Conservation (phyloP, 345 rosid genomes). For the Pseudoturritis turrita region DNA sequence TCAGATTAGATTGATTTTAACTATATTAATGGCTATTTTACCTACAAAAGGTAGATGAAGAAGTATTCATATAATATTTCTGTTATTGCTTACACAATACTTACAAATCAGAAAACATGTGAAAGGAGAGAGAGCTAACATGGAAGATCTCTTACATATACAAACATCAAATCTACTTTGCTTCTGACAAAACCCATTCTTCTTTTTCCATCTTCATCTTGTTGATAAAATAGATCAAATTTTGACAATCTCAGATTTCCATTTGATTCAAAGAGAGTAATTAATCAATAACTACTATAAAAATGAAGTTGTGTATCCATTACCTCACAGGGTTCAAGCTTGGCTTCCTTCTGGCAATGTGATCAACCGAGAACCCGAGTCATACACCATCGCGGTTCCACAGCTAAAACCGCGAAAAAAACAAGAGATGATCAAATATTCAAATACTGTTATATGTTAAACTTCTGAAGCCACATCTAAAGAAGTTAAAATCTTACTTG, state of each 20-base stretch:
- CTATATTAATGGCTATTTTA: background rate
- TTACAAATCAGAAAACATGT: conserved; percentile 32
- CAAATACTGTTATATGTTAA: background rate
- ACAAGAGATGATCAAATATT: background rate
- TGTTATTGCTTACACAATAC: conserved; percentile 29
- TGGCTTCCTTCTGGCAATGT: conserved; percentile 82
- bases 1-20: background rate
- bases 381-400: conserved; percentile 55
- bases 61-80: conserved; percentile 9
- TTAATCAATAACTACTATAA: background rate
- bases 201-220: conserved; percentile 19
- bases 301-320: background rate
- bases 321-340: conserved; percentile 53
- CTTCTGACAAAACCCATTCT: conserved; percentile 32
- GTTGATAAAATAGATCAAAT: background rate
- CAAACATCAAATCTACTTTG: conserved; percentile 20
- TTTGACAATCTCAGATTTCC: background rate
- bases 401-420: conserved; percentile 47
- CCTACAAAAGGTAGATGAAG: conserved; percentile 11
- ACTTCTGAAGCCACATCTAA: background rate
- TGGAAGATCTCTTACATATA: conserved; percentile 30
- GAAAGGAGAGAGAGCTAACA: conserved; percentile 27
- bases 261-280: background rate
- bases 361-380: conserved; percentile 59
- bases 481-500: conserved; percentile 46